phyloP scores from a whole-genome alignment of 495 filamentous ascomycete species.

The Lasiosphaeris hirsuta region DNA sequence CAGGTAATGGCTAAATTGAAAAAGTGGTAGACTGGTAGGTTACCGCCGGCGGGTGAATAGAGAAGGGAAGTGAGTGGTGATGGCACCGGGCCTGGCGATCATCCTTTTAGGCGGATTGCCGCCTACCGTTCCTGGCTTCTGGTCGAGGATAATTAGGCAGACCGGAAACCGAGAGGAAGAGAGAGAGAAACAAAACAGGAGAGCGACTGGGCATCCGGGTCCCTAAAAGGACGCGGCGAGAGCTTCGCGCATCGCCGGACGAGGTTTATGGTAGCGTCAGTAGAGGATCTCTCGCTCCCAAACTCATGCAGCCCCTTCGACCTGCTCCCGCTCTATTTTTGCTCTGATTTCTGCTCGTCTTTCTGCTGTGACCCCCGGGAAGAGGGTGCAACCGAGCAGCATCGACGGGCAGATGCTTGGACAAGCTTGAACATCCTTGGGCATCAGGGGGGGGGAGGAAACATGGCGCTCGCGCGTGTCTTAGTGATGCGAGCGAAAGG shows the following conservation, averaged over 20 bases:
- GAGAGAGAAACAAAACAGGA: conserved; percentile 10
- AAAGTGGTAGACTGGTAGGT: background rate
- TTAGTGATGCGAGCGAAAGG: no score
- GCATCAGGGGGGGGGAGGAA: no score
- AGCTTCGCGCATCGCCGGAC: background rate
- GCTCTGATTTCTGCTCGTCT: no score
- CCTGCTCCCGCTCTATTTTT: no score
- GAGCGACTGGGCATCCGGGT: conserved; percentile 3
- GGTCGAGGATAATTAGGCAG: conserved; percentile 17
- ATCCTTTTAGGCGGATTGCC: conserved; percentile 24
- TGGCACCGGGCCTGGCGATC: conserved; percentile 24
- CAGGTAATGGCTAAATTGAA: conserved; percentile 16
- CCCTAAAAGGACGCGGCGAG: conserved; percentile 10
- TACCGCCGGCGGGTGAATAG: conserved; percentile 30
- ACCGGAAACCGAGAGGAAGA: conserved; percentile 22
- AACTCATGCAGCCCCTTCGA: no score
- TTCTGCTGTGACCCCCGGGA: no score
- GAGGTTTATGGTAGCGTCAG: background rate
- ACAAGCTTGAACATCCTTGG: no score
- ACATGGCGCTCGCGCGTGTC: no score
- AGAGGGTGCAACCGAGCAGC: no score
- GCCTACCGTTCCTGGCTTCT: background rate
- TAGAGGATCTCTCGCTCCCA: no score
- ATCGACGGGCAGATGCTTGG: no score
- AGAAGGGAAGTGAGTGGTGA: conserved; percentile 16